Evolutionary conservation across 78 protist species (phyloP).

Genomic region (Dictyostelium citrinum): DNA sequence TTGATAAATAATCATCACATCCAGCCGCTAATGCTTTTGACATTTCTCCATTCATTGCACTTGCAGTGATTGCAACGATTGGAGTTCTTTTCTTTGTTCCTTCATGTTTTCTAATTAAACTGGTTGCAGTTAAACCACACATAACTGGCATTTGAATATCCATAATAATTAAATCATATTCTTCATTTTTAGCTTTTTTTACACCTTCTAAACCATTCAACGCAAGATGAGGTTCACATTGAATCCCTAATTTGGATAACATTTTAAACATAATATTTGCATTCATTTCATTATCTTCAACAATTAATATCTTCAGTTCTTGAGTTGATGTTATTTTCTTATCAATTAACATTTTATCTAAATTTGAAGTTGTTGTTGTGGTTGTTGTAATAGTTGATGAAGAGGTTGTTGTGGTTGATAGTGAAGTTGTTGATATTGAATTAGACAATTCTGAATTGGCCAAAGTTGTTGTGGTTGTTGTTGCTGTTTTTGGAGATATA

Average conservation of each 20-base stretch:
- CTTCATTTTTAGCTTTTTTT: slow-evolving; percentile 13
- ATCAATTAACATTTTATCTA: neutral
- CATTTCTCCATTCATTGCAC: slow-evolving; percentile 50
- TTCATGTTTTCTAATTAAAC: slow-evolving; percentile 26
- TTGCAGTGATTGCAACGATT: slow-evolving; percentile 39
- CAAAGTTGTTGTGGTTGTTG: neutral
- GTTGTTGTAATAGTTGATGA: neutral
- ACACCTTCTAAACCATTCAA: slow-evolving; percentile 57
- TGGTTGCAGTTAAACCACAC: slow-evolving; percentile 75
- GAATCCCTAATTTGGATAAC: slow-evolving; percentile 35
- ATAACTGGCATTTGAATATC: slow-evolving; percentile 81
- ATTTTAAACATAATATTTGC: slow-evolving; percentile 41
- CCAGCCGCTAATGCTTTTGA: slow-evolving; percentile 19
- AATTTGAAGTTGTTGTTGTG: neutral
- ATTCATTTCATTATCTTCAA: slow-evolving; percentile 57
- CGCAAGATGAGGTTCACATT: slow-evolving; percentile 6
- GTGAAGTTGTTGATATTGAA: neutral
- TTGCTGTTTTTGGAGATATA: neutral
- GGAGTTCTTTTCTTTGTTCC: slow-evolving; percentile 12
- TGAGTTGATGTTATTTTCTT: neutral
- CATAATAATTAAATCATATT: slow-evolving; percentile 49
- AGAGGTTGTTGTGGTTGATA: neutral
- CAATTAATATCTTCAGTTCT: slow-evolving; percentile 1
- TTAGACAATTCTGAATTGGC: neutral
- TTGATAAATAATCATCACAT: slow-evolving; percentile 29